These are phyloP conservation scores for Ascochyta viciae-villosae DNA, from an alignment of 2,329 filamentous ascomycete species.

Conservation along the genomic window DNA sequence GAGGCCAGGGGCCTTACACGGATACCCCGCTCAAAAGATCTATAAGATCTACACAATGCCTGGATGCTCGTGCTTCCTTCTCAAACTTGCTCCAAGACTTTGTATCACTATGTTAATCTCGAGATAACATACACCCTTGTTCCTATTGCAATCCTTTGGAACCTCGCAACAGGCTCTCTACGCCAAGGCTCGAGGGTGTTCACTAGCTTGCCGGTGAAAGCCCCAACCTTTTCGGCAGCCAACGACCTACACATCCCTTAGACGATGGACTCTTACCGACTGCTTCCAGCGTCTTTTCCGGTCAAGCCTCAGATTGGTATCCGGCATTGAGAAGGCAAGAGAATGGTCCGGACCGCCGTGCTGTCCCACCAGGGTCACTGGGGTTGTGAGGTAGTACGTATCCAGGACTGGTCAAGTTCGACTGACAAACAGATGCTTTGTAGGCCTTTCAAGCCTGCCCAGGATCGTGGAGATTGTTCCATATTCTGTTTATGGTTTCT, in stretches of 20 bases:
- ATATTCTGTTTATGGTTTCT: too few species aligned
- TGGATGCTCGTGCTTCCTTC: neutral
- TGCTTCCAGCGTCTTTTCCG: neutral
- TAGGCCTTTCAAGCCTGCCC: neutral
- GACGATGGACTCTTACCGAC: neutral
- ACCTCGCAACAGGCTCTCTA: neutral
- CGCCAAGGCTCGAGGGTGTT: neutral
- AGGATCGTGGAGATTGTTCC: neutral
- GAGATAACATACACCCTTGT: too few species aligned
- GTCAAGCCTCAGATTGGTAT: neutral
- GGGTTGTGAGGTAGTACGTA: neutral
- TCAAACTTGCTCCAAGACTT: too few species aligned
- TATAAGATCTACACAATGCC: neutral
- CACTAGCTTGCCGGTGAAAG: neutral
- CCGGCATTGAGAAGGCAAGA: neutral
- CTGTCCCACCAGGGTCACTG: neutral
- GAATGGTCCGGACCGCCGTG: neutral
- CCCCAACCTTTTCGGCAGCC: neutral
- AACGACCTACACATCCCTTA: neutral
- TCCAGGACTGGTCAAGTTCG: too few species aligned
- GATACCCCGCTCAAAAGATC: neutral
- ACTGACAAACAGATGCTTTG: too few species aligned
- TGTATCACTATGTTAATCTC: too few species aligned
- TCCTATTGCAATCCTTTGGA: too few species aligned
- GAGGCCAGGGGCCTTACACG: neutral